These are phyloP conservation scores for Rutstroemia sp. DNA, from an alignment of 2,329 filamentous ascomycete genomes.

Conservation along the genomic window DNA sequence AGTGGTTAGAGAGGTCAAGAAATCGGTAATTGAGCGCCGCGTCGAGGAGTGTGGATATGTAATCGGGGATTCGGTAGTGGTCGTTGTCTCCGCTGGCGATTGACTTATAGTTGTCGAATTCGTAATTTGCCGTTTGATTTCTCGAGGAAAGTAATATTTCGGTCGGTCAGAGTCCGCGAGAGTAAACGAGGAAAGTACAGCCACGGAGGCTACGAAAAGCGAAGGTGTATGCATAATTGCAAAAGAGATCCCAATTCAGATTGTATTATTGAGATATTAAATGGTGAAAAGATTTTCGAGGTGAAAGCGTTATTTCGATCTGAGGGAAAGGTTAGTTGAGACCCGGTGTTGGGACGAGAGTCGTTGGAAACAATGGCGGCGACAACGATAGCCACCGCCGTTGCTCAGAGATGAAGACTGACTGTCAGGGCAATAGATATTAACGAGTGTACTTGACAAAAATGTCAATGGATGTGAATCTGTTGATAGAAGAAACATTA, in stretches of 20 bases:
- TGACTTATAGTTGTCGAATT: constrained; percentile 20
- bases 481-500: constrained; percentile 18
- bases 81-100: constrained; percentile 9
- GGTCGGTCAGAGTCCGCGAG: constrained; percentile 39
- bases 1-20: not conserved
- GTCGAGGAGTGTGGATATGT: constrained; percentile 9
- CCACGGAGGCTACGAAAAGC: constrained; percentile 42
- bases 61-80: constrained; percentile 9
- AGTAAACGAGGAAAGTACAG: constrained; percentile 39
- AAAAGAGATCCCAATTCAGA: not conserved
- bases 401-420: constrained; percentile 22
- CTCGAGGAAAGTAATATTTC: constrained; percentile 50
- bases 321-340: constrained; percentile 17
- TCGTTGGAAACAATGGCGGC: constrained; percentile 12
- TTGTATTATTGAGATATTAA: constrained; percentile 6
- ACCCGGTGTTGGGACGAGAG: constrained; percentile 15
- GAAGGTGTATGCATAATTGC: constrained; percentile 44
- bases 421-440: constrained; percentile 41
- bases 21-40: constrained; percentile 16
- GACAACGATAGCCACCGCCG: not conserved
- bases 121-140: constrained; percentile 44
- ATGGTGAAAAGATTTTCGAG: not conserved
- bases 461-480: constrained; percentile 43
- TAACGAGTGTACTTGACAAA: constrained; percentile 56
- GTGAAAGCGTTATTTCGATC: not conserved